These are phyloP conservation scores for Leccinum variicolor DNA, from an alignment of 768 basidiomycete species.

Conservation along the genomic window DNA sequence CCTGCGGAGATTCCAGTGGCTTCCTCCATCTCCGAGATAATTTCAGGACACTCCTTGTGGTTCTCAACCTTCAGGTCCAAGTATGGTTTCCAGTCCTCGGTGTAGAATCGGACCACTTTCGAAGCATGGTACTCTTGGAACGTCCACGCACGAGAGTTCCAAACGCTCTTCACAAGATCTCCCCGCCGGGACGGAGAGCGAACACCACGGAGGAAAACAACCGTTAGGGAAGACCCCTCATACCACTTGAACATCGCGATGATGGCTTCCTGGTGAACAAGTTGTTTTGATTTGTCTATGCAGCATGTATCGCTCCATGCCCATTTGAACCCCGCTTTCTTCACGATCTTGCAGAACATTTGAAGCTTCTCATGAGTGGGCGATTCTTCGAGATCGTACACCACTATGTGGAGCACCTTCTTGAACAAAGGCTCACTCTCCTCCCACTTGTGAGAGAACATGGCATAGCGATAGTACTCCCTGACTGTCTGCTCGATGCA, in stretches of 20 bases:
- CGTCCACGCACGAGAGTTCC: background rate
- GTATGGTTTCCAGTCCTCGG: background rate
- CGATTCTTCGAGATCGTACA: background rate
- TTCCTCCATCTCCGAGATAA: background rate
- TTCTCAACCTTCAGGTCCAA: background rate
- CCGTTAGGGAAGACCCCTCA: background rate
- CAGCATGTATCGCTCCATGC: background rate
- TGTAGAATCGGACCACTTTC: background rate
- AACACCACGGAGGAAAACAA: background rate
- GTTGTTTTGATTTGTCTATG: background rate
- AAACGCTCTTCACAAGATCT: background rate
- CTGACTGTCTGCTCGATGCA: background rate
- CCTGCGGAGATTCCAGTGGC: background rate
- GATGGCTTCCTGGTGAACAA: background rate
- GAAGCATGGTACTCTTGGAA: background rate
- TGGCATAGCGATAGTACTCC: background rate
- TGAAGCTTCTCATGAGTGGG: background rate
- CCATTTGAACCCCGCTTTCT: background rate
- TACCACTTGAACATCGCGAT: background rate
- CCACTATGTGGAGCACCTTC: background rate
- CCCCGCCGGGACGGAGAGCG: background rate
- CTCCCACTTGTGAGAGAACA: background rate
- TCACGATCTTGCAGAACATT: background rate
- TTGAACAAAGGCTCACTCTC: background rate
- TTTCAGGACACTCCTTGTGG: background rate